Percentiles rank a stretch among this genome's conserved stretches.
Evolutionary conservation across 257 asterid species (phyloP).

Genomic region (Knoxia roxburghii): DNA sequence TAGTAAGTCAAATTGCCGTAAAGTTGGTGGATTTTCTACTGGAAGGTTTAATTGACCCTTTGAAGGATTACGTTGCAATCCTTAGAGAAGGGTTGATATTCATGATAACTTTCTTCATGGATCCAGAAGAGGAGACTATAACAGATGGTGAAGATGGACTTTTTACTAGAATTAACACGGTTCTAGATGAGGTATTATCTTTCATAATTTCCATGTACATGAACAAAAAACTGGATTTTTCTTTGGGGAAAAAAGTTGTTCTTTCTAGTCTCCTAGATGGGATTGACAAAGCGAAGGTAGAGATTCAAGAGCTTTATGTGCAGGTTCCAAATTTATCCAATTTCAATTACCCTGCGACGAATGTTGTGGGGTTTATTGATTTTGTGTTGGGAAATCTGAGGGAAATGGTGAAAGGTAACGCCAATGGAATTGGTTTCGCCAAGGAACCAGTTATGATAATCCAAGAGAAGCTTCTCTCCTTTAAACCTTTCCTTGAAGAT

Average conservation of each 20-base stretch:
- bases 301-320: not conserved
- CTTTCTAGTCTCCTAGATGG: not conserved
- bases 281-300: not conserved
- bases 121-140: not conserved
- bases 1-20: not conserved
- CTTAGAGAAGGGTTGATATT: slow-evolving; percentile 10
- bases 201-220: not conserved
- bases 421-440: not conserved
- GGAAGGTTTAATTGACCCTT: not conserved
- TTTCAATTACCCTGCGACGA: not conserved
- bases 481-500: not conserved
- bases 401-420: not conserved
- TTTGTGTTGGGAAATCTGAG: not conserved
- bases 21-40: slow-evolving; percentile 3
- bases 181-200: not conserved
- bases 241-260: not conserved
- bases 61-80: not conserved
- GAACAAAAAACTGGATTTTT: not conserved
- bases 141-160: not conserved
- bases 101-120: slow-evolving; percentile 1
- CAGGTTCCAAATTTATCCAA: not conserved
- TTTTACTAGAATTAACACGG: not conserved
- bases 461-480: not conserved
- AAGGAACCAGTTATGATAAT: not conserved
- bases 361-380: slow-evolving; percentile 4